phyloP scores from a whole-genome alignment of 805 yeast species.

The Candida sanyiensis region DNA sequence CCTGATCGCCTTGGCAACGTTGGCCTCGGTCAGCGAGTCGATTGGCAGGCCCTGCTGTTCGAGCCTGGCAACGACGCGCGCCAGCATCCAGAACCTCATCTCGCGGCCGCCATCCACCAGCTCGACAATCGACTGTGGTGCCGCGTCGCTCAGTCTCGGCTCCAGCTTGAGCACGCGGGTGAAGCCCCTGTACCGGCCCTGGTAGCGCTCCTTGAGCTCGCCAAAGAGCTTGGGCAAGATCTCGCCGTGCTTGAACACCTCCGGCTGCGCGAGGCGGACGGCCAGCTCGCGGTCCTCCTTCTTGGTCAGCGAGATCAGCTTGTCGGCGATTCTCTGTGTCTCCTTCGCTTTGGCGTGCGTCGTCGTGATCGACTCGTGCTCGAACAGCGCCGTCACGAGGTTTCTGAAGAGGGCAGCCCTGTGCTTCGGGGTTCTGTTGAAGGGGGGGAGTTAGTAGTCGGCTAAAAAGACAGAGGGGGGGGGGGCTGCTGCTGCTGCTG shows the following conservation, averaged over 20 bases:
- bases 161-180: constrained; percentile 81
- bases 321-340: constrained; percentile 58
- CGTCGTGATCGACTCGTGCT: constrained; percentile 66
- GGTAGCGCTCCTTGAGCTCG: constrained; percentile 60
- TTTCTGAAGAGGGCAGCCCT: constrained; percentile 50
- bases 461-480: background rate
- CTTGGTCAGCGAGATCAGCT: constrained; percentile 56
- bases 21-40: constrained; percentile 48
- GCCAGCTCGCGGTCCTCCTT: constrained; percentile 26
- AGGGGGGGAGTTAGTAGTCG: constrained; percentile 5
- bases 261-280: constrained; percentile 32
- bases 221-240: constrained; percentile 60
- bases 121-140: constrained; percentile 85
- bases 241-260: constrained; percentile 42
- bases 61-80: constrained; percentile 79
- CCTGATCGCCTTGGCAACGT: constrained; percentile 46
- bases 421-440: constrained; percentile 24
- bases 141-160: constrained; percentile 82
- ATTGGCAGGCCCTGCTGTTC: constrained; percentile 54
- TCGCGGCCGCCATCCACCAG: constrained; percentile 72
- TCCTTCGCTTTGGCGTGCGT: constrained; percentile 73
- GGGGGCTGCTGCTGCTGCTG: too few relatives aligned
- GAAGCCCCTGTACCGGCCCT: constrained; percentile 67
- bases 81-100: constrained; percentile 68
- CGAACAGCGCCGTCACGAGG: constrained; percentile 58